A percentile compares a stretch with the other conserved stretches of the same genome.
phyloP scores from a whole-genome alignment of 2,329 filamentous ascomycete species.

The Microdochium paspali region DNA sequence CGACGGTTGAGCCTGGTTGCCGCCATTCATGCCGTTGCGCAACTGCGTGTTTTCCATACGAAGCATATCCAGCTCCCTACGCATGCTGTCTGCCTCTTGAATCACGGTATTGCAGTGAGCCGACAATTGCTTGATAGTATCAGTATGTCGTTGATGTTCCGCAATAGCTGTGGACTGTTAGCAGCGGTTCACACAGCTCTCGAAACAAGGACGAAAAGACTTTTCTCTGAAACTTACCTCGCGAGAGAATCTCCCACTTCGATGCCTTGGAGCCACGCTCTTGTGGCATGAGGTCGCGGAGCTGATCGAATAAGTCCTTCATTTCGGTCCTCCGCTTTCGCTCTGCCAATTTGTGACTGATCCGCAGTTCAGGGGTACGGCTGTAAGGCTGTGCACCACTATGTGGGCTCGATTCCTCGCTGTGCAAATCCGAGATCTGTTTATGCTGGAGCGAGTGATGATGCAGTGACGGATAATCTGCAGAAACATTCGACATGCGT shows the following conservation, averaged over 20 bases:
- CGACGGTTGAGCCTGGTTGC: constrained; percentile 10
- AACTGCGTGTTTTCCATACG: constrained; percentile 39
- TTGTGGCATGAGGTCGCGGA: constrained; percentile 70
- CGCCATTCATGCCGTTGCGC: constrained; percentile 19
- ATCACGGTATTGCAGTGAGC: constrained; percentile 30
- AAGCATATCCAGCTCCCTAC: constrained; percentile 37
- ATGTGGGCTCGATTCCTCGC: constrained; percentile 42
- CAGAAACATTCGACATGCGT: constrained; percentile 37
- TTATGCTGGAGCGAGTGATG: constrained; percentile 72
- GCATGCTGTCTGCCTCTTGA: constrained; percentile 36
- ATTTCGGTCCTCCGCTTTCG: constrained; percentile 78
- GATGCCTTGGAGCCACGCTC: constrained; percentile 77
- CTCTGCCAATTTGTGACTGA: constrained; percentile 80
- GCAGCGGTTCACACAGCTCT: neutral
- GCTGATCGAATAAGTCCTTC: constrained; percentile 77
- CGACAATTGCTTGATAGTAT: constrained; percentile 36
- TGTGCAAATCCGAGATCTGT: constrained; percentile 57
- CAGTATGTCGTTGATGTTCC: constrained; percentile 47
- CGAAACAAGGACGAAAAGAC: constrained; percentile 1
- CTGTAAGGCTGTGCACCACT: constrained; percentile 66
- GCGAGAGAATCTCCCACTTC: constrained; percentile 83
- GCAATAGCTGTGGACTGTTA: constrained; percentile 40
- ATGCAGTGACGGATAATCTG: constrained; percentile 52
- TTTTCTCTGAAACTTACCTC: constrained; percentile 48
- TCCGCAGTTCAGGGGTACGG: constrained; percentile 68